Percentiles rank a stretch among this genome's conserved stretches.
These are phyloP conservation scores for Phyllosticta citribraziliensis DNA, from an alignment of 2,329 filamentous ascomycete species.

Conservation along the genomic window DNA sequence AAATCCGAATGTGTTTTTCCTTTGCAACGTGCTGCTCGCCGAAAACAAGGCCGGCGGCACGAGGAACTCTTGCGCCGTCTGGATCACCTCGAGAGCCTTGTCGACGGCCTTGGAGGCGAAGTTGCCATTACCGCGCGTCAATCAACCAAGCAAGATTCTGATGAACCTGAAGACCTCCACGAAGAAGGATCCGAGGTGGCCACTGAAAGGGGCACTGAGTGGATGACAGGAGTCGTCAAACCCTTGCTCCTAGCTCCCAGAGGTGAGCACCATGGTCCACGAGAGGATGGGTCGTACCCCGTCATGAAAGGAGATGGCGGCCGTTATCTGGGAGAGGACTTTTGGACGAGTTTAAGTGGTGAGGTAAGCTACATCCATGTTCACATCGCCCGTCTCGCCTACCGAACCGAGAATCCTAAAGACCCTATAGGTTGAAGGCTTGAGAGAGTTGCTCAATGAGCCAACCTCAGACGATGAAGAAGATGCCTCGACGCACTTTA, in stretches of 20 bases:
- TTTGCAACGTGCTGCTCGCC: conserved; percentile 4
- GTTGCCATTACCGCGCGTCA: conserved; percentile 1
- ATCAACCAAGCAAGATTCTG: not conserved
- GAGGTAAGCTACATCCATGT: conserved; percentile 20
- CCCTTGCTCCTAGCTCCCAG: not conserved
- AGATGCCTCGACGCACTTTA: not conserved
- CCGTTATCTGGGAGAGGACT: conserved; percentile 23
- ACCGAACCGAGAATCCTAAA: not conserved
- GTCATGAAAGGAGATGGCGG: conserved; percentile 9
- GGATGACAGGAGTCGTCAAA: not conserved
- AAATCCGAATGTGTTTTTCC: conserved; percentile 8
- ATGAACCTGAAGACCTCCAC: not conserved
- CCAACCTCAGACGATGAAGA: conserved; percentile 20
- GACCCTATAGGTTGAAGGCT: conserved; percentile 1
- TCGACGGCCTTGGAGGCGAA: conserved; percentile 9
- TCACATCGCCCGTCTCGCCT: not conserved
- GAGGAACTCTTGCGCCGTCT: conserved; percentile 8
- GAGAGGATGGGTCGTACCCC: conserved; percentile 7
- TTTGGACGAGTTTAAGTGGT: conserved; percentile 22
- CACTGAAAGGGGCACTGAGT: not conserved
- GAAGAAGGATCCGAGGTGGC: not conserved
- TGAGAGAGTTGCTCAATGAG: conserved; percentile 21
- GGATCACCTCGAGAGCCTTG: conserved; percentile 9
- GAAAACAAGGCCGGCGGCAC: conserved; percentile 8
- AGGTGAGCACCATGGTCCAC: not conserved